These are phyloP conservation scores for Globisporangium spinosum DNA, from an alignment of 352 stramenopile species.

Conservation along the genomic window DNA sequence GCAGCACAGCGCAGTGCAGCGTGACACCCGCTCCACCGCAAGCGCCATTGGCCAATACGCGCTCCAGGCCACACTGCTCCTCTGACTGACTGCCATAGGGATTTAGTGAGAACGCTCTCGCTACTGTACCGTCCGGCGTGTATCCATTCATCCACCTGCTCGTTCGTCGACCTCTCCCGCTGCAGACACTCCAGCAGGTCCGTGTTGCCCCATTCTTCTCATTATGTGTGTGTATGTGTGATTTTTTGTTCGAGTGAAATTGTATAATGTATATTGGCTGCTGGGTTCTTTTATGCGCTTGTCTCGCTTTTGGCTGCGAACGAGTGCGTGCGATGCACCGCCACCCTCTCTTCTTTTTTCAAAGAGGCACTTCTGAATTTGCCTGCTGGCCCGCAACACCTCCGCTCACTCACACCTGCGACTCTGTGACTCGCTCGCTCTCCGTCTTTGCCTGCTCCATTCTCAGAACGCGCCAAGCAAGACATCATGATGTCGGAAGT, in stretches of 20 bases:
- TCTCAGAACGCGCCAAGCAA: neutral
- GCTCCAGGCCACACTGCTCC: neutral
- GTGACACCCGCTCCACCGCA: neutral
- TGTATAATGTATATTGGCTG: neutral
- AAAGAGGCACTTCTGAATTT: constrained; percentile 5
- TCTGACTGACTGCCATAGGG: neutral
- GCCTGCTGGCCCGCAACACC: neutral
- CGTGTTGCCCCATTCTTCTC: neutral
- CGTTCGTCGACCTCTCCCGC: neutral
- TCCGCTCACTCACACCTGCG: neutral
- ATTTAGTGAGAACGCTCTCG: neutral
- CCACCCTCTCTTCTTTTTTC: neutral
- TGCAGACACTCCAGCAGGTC: neutral
- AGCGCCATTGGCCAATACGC: neutral
- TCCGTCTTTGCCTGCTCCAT: neutral
- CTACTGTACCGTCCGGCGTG: neutral
- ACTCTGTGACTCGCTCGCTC: neutral
- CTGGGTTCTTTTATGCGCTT: constrained; percentile 4
- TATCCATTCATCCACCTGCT: neutral
- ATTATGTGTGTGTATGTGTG: neutral
- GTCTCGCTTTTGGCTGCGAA: neutral
- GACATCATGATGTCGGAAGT: constrained; percentile 46
- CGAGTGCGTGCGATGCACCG: neutral
- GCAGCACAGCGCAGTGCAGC: neutral
- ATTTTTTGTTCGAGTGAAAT: neutral